Conservation (phyloP, 352 stramenopile genomes). For the Phytophthora aleatoria region DNA sequence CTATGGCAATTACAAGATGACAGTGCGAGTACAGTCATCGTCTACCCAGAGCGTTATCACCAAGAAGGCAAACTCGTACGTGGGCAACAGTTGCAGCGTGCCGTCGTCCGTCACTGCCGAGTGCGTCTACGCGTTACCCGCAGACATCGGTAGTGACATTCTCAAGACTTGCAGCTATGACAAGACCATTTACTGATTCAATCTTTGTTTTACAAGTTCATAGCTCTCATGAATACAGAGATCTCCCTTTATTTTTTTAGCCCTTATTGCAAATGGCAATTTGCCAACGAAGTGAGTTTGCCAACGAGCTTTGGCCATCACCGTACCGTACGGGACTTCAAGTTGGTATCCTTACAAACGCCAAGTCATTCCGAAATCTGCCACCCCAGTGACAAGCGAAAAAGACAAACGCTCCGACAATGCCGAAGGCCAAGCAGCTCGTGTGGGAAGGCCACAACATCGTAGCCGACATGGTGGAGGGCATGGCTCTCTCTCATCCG, state of each 20-base stretch:
- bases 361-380: constrained; percentile 22
- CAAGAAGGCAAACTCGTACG: constrained; percentile 61
- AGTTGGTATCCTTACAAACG: constrained; percentile 11
- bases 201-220: constrained; percentile 1
- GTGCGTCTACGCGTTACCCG: constrained; percentile 55
- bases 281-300: neutral
- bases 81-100: constrained; percentile 63
- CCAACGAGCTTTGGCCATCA: too few species aligned
- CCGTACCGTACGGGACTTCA: constrained; percentile 1
- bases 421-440: constrained; percentile 59
- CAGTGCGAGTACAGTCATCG: constrained; percentile 54
- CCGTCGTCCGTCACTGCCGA: constrained; percentile 31
- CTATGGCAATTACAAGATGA: constrained; percentile 78
- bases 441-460: constrained; percentile 52
- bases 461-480: constrained; percentile 83
- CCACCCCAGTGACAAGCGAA: constrained; percentile 1
- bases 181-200: constrained; percentile 45
- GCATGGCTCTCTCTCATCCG: constrained; percentile 64
- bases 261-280: neutral
- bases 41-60: constrained; percentile 31
- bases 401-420: constrained; percentile 5
- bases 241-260: neutral
- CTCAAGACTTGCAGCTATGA: constrained; percentile 44
- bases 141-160: constrained; percentile 43
- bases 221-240: neutral